Conservation (phyloP, 1,284 basidiomycete species). For the Trametes pubescens region DNA sequence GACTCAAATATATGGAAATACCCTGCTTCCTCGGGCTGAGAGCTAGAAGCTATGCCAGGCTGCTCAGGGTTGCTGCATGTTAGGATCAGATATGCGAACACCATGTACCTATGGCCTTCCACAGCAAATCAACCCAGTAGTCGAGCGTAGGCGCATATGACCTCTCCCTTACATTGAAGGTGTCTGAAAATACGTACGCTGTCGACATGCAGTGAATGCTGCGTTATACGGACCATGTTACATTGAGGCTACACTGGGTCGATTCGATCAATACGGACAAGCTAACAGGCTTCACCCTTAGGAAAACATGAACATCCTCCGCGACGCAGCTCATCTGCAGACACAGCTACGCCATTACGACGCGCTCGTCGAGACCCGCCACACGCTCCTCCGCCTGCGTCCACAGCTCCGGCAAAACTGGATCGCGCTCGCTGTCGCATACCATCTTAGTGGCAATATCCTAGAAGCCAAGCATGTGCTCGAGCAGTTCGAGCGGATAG, state of each 20-base stretch:
- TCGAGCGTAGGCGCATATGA: too few relatives aligned
- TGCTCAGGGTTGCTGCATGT: too few relatives aligned
- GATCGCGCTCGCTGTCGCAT: conserved; percentile 89
- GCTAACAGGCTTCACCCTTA: conserved; percentile 40
- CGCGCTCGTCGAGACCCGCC: conserved; percentile 83
- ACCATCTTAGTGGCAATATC: conserved; percentile 84
- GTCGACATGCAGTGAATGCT: too few relatives aligned
- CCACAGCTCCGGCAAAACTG: conserved; percentile 91
- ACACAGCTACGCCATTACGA: conserved; percentile 91
- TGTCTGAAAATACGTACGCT: too few relatives aligned
- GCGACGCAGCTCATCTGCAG: conserved; percentile 91
- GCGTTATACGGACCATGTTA: too few relatives aligned
- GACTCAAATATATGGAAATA: too few relatives aligned
- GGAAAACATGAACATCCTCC: conserved; percentile 95
- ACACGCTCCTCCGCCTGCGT: conserved; percentile 82
- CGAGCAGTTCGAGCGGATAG: conserved; percentile 68
- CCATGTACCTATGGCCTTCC: too few relatives aligned
- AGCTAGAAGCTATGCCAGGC: not conserved
- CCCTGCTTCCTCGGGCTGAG: not conserved
- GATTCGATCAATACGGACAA: not conserved
- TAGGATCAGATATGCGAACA: too few relatives aligned
- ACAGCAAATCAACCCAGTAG: too few relatives aligned
- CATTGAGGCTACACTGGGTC: too few relatives aligned
- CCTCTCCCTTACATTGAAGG: too few relatives aligned
- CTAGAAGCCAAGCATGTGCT: conserved; percentile 79